Conservation (phyloP, 306 rosid genomes). For the Aeschynomene evenia region DNA sequence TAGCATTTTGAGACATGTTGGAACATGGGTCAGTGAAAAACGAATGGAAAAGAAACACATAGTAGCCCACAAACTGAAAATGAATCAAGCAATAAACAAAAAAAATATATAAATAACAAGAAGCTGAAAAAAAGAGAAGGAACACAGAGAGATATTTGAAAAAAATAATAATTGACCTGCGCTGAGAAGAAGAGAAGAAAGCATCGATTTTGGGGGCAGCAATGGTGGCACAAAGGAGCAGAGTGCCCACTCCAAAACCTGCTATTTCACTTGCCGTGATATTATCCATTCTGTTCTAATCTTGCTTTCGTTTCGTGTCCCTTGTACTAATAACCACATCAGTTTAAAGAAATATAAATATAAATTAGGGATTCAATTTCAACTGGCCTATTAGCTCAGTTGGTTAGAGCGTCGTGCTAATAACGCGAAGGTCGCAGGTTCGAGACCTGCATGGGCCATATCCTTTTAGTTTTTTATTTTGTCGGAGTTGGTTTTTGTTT, state of each 20-base stretch:
- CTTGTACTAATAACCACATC: neutral
- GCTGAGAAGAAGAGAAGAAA: constrained; percentile 80
- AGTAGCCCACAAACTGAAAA: neutral
- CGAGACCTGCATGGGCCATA: constrained; percentile 92
- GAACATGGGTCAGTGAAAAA: neutral
- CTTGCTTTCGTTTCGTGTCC: neutral
- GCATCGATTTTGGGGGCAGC: constrained; percentile 83
- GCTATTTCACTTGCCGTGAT: constrained; percentile 82
- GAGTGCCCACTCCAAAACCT: constrained; percentile 78
- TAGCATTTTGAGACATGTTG: neutral
- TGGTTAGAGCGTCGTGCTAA: constrained; percentile 95
- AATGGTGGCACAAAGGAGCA: constrained; percentile 77
- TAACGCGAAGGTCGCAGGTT: constrained; percentile 93
- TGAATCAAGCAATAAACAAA: neutral
- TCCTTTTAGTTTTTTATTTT: neutral
- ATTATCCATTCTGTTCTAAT: constrained; percentile 50
- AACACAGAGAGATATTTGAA: neutral
- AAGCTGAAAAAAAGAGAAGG: neutral
- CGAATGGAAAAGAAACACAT: neutral
- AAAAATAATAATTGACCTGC: constrained; percentile 57
- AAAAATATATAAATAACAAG: neutral
- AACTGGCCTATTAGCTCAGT: constrained; percentile 79
- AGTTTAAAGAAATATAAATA: too few relatives aligned
- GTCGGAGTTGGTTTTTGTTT: too few relatives aligned
- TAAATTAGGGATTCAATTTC: too few relatives aligned